Conservation (phyloP, 306 rosid species). For the Cajanus cajan region DNA sequence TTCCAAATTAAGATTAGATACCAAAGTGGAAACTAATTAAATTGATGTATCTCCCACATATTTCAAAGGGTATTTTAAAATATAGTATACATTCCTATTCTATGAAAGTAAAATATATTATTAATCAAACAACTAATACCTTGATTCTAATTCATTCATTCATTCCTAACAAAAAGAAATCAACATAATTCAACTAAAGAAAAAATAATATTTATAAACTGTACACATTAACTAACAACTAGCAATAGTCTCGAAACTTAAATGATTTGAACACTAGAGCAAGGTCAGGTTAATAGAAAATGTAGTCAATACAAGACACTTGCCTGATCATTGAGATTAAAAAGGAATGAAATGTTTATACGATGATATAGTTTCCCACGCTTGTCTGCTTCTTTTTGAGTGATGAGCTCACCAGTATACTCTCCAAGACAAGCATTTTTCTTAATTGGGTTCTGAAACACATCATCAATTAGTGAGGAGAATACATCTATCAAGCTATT, state of each 20-base stretch:
- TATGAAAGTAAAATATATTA: not conserved
- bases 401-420: slow-evolving; percentile 76
- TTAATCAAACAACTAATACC: not conserved
- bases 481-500: not conserved
- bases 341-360: slow-evolving; percentile 71
- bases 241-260: too few relatives aligned
- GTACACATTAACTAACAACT: not conserved
- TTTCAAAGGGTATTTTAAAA: not conserved
- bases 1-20: not conserved
- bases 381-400: slow-evolving; percentile 72
- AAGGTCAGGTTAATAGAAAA: not conserved
- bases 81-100: not conserved
- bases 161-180: not conserved
- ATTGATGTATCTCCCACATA: not conserved
- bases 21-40: not conserved
- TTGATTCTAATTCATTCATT: not conserved
- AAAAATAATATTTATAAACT: not conserved
- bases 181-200: not conserved
- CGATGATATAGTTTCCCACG: slow-evolving; percentile 85
- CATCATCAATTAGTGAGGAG: slow-evolving; percentile 30
- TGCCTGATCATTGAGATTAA: slow-evolving; percentile 83
- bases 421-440: slow-evolving; percentile 88
- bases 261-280: not conserved
- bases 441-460: slow-evolving; percentile 69
- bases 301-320: slow-evolving; percentile 13